phyloP scores from a whole-genome alignment of 257 asterid genomes.

The Jasminum sambac region DNA sequence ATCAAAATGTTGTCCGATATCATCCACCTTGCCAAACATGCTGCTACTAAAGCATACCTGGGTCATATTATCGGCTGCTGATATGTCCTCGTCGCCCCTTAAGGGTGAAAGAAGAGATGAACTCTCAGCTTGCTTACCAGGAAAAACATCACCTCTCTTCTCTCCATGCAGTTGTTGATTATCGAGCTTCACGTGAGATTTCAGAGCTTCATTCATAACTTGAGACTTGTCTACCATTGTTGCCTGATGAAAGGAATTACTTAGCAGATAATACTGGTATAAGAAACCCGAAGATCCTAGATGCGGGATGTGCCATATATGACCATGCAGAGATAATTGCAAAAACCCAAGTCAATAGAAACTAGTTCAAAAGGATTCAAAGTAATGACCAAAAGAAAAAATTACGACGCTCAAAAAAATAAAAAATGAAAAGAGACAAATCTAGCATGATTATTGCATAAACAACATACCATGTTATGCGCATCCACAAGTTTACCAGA shows the following conservation, averaged over 20 bases:
- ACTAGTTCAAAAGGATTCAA: background rate
- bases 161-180: constrained; percentile 26
- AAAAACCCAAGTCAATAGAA: constrained; percentile 15
- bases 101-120: constrained; percentile 32
- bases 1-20: background rate
- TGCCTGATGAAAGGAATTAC: constrained; percentile 37
- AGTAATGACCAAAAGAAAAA: background rate
- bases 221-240: constrained; percentile 33
- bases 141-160: constrained; percentile 22
- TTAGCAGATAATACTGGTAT: constrained; percentile 8
- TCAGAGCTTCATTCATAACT: constrained; percentile 27
- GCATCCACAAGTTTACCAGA: constrained; percentile 36
- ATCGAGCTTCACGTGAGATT: constrained; percentile 29
- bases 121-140: constrained; percentile 44
- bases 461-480: constrained; percentile 45
- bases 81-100: constrained; percentile 39
- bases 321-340: background rate
- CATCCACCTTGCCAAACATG: background rate
- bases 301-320: background rate
- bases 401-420: too few relatives aligned
- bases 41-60: constrained; percentile 42
- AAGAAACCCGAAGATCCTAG: constrained; percentile 14
- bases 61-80: constrained; percentile 50
- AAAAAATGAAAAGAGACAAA: background rate
- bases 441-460: background rate